These are phyloP conservation scores for Corymbia maculata DNA, from an alignment of 345 rosid species.

Conservation along the genomic window DNA sequence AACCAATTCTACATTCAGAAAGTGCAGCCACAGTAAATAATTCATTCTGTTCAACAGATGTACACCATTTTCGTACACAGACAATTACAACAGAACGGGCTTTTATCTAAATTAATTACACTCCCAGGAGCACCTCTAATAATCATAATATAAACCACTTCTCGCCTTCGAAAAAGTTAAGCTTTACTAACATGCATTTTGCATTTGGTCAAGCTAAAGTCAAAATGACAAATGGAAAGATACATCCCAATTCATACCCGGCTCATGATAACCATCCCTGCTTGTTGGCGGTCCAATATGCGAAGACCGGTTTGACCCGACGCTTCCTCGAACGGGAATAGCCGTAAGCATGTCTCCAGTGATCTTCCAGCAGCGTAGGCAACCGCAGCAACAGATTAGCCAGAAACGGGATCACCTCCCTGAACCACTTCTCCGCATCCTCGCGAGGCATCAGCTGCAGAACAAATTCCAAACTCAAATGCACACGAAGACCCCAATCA, in stretches of 20 bases:
- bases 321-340: conserved; percentile 7
- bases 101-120: not conserved
- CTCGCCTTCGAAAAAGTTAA: not conserved
- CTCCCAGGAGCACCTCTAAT: not conserved
- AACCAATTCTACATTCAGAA: not conserved
- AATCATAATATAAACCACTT: not conserved
- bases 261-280: conserved; percentile 67
- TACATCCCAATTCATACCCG: conserved; percentile 35
- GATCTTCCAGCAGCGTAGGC: conserved; percentile 58
- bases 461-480: not conserved
- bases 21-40: not conserved
- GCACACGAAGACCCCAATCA: not conserved
- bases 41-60: not conserved
- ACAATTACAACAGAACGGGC: not conserved
- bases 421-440: conserved; percentile 57
- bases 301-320: conserved; percentile 42
- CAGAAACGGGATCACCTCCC: conserved; percentile 49
- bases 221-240: not conserved
- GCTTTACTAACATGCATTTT: not conserved
- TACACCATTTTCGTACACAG: not conserved
- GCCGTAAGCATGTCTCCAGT: conserved; percentile 39
- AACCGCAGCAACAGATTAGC: conserved; percentile 54
- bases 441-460: conserved; percentile 34
- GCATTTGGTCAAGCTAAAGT: not conserved
- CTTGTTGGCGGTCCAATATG: conserved; percentile 47